Base-by-base conservation (phyloP, 441 rosid species). In the Euphorbia schlechtendalii region DNA sequence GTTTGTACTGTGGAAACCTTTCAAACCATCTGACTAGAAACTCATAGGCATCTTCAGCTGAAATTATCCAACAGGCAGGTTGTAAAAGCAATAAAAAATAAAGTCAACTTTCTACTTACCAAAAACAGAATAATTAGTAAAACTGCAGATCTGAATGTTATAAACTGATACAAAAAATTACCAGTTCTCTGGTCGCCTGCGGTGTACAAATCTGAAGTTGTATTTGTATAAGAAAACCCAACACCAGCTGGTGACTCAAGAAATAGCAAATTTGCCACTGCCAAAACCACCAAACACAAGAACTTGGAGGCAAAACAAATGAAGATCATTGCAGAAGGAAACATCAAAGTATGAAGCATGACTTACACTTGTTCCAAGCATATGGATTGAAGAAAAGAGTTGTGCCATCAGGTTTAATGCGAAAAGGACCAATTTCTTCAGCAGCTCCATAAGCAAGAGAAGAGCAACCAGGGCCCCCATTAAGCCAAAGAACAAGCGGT, bases 381-480 rank as follows among this genome's bases (percentile, higher is more conserved):
- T 73, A 70, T 11, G 86, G 86, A 63, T 90, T 90, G 64, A 67
- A 78, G 61, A 73, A 76, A 68, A 88, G 67, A 65, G 80, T 83
- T 40, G 64, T 76, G 6, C 88, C 97, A 51, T 76, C 72, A 64
- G 68, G 65, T 71, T 82, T 90, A 79, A 86, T 89, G 66, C 88
- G 54, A 76, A 90, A 90, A 71, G 97, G 97, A 43, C 97, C 97
- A 77, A 86, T 88, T 81, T 90, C 97, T 80, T 90, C 93, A 66
- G 97, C 85, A 70, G 93, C 97, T 56, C 97, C 97, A 64, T 90
- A 86, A 69, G 93, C 97, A 72, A 90, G 88, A 65, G 97, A 90
- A 68, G 97, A 90, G 78, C 97, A 90, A 43, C 97, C 97, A 64
- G 97, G 97, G 49, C 97, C 99, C 17, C 99, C 99, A 58, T 70